Conservation (phyloP, 176 grass and related monocot genomes). For the Paspalum vaginatum region DNA sequence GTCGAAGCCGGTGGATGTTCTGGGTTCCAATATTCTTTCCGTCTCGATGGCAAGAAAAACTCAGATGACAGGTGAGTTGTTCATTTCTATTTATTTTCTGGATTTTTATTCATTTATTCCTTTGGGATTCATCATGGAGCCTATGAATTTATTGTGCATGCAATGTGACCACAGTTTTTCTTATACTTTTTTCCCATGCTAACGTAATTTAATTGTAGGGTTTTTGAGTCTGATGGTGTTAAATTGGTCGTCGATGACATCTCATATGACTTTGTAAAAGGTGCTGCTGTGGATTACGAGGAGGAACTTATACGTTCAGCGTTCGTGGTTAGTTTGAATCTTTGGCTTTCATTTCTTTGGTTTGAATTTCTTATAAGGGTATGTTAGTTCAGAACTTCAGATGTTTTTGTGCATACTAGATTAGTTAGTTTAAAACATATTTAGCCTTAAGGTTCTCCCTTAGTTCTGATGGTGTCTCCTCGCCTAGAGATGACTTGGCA, state of each 20-base stretch:
- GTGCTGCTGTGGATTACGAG: constrained; percentile 79
- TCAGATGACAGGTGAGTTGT: constrained; percentile 42
- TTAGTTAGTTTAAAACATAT: background rate
- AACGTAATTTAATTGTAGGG: constrained; percentile 44
- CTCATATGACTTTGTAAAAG: constrained; percentile 97
- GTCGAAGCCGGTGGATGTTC: constrained; percentile 94
- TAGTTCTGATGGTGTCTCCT: background rate
- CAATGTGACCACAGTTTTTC: background rate
- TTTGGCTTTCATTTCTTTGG: constrained; percentile 2
- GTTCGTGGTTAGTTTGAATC: constrained; percentile 66
- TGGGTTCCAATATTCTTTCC: constrained; percentile 89
- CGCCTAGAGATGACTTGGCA: background rate
- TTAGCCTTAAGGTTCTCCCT: background rate
- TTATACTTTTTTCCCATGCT: background rate
- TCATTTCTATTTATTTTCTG: background rate
- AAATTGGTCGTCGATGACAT: constrained; percentile 83
- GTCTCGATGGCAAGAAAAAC: constrained; percentile 66
- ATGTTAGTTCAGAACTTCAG: background rate
- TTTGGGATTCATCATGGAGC: background rate
- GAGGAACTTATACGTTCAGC: constrained; percentile 87
- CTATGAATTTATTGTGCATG: background rate
- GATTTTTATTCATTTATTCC: background rate
- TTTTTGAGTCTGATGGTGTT: constrained; percentile 84
- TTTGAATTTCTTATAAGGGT: background rate
- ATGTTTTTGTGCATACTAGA: background rate